Evolutionary conservation across 106 monocot genomes (phyloP), one percentile per base, ranked within the genome.

Genomic region (Amphibolis antarctica): DNA sequence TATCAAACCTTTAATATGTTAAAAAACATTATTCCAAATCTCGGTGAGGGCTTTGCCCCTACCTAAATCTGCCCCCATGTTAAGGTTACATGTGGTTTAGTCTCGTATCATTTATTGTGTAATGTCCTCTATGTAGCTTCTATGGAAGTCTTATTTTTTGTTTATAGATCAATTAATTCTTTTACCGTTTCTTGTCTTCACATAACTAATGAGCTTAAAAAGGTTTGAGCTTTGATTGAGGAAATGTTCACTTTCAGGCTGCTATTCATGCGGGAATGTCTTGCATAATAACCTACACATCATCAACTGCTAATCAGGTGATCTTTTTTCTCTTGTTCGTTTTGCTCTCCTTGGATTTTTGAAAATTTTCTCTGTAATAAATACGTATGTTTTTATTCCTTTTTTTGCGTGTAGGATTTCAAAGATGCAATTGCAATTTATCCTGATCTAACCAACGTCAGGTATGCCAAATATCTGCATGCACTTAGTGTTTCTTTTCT

Each of bases 181-280:
- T 27, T 58, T 19, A 27, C 23, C 27, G 10, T 58, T 27, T 7
- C 11, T 58, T n/a, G n/a, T n/a, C n/a, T n/a, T n/a, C n/a, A n/a
- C n/a, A n/a, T n/a, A n/a, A n/a, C n/a, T n/a, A n/a, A 7, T 36
- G 36, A 36, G 2, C 2, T 36, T 36, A 36, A 36, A 36, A 36
- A 36, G 27, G 22, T 55, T 55, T 55, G 18, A 28, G 12, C 24
- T 0, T 4, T 24, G 12, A 45, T 63, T 42, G 27, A 28, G 28
- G 60, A 9, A 60, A 9, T 45, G 48, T 60, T 15, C 60, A 0
- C 23, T 56, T 13, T 42, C 54, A 96, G 96, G 96, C 96, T 27
- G 96, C 96, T 60, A 84, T 70, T 67, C 77, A 86, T 74, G 96
- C 96, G 60, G 89, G 90, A 78, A 96, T 96, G 89, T 74, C 77